Percentiles rank a stretch among this genome's conserved stretches.
phyloP scores from a whole-genome alignment of 345 rosid genomes.

The Cochlearia excelsa region DNA sequence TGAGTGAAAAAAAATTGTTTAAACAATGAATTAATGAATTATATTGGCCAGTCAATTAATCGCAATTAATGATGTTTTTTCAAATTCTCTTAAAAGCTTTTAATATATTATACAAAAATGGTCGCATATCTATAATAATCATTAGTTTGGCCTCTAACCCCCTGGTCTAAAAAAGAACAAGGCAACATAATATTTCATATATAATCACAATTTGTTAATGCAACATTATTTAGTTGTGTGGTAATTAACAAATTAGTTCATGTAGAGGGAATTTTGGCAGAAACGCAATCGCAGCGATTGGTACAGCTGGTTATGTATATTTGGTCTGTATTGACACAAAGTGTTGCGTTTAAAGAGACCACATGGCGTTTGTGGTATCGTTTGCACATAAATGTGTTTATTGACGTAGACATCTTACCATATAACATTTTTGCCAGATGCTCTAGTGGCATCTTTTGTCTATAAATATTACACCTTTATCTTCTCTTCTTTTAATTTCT shows the following conservation, averaged over 20 bases:
- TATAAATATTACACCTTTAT: conserved; percentile 24
- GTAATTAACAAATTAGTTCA: no score
- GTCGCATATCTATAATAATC: no score
- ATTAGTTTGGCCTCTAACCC: no score
- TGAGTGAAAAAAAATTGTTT: no score
- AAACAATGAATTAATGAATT: no score
- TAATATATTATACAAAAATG: no score
- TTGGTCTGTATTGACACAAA: conserved; percentile 28
- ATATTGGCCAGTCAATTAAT: no score
- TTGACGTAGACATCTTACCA: conserved; percentile 38
- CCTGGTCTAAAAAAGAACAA: no score
- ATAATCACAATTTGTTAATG: no score
- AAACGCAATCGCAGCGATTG: conserved; percentile 24
- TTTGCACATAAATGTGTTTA: conserved; percentile 34
- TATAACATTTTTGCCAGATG: conserved; percentile 31
- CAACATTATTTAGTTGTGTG: neutral
- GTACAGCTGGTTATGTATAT: conserved; percentile 25
- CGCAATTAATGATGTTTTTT: no score
- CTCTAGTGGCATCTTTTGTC: conserved; percentile 31
- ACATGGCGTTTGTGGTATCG: conserved; percentile 37
- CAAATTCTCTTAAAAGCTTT: no score
- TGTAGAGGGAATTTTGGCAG: neutral
- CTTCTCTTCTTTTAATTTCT: conserved; percentile 1
- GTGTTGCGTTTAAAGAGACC: conserved; percentile 38
- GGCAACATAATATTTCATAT: no score